Evolutionary conservation across 2,329 filamentous ascomycete genomes (phyloP), one percentile per base, ranked within the genome.

Genomic region (Claviceps digitariae): DNA sequence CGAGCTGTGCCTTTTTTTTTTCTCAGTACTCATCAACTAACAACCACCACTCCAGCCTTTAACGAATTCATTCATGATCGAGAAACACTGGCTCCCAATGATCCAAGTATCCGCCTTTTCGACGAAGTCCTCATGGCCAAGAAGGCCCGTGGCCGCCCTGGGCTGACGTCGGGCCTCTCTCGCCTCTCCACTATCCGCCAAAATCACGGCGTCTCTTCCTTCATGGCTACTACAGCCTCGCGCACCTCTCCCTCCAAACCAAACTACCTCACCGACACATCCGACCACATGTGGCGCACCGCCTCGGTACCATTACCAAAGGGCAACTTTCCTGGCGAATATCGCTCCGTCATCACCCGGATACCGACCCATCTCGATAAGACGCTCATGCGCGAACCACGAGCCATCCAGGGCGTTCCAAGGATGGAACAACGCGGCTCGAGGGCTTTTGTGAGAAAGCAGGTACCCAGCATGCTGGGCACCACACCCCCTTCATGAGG

Each of bases 361-460:
- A 82, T 87, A 40, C 93, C 93, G 5, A 82, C 87, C 8, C 90
- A 87, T 63, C 77, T 98, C 10, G 93, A 98, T 62, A 79, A 84
- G 4, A 79, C 82, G 15, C 74, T 96, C 48, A 95, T 97, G 89
- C 88, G 89, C 66, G 90, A 96, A 69, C 90, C 90, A 31, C 80
- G 90, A 54, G 83, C 87, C 57, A 91, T 95, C 41, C 89, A 95
- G 66, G 90, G 90, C 38, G 83, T 90, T n/a, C 90, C 90, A 25
- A 72, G 79, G 36, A 74, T 77, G 20, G 77, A 79, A 55, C 73
- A 74, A 53, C 72, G 73, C n/a, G 67, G 74, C 34, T 69, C 69
- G 8, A 71, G 72, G 41, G 74, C 75, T 29, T 67, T 82, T 49
- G 62, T 76, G 52, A 67, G 78, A 57, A 82, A 82, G 63, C 78